Conservation (phyloP, 1,284 basidiomycete genomes). For the Cutaneotrichosporon curvatum region DNA sequence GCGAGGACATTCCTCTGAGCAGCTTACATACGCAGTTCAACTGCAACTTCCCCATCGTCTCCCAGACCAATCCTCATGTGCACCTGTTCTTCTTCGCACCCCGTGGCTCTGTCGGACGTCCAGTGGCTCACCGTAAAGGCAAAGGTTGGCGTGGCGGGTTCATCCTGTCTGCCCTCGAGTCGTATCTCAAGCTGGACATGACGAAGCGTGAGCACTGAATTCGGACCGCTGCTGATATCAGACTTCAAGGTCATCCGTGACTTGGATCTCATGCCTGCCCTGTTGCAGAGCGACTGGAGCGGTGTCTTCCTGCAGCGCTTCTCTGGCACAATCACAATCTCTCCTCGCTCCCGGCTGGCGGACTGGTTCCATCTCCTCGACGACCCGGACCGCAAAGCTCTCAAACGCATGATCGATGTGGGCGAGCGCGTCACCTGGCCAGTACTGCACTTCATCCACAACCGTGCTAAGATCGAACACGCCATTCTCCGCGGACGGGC, state of each 20-base stretch:
- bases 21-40: conserved; percentile 90
- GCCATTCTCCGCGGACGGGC: conserved; percentile 76
- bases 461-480: conserved; percentile 57
- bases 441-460: conserved; percentile 88
- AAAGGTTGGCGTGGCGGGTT: conserved; percentile 87
- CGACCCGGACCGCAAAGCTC: conserved; percentile 71
- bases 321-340: conserved; percentile 55
- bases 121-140: conserved; percentile 27
- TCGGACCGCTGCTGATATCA: not conserved
- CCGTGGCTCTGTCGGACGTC: conserved; percentile 73
- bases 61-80: conserved; percentile 90
- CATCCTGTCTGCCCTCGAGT: conserved; percentile 80
- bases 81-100: conserved; percentile 98
- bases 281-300: conserved; percentile 86
- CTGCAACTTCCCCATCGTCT: conserved; percentile 91
- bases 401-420: conserved; percentile 74
- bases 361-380: conserved; percentile 79
- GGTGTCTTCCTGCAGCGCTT: conserved; percentile 76
- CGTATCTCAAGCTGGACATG: conserved; percentile 87
- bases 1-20: conserved; percentile 90
- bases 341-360: conserved; percentile 71
- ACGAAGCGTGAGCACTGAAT: conserved; percentile 63
- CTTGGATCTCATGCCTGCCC: conserved; percentile 75
- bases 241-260: conserved; percentile 94
- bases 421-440: conserved; percentile 93